Evolutionary conservation across 768 basidiomycete genomes (phyloP), one percentile per base, ranked within the genome.

Genomic region (Termitomyces sp.): DNA sequence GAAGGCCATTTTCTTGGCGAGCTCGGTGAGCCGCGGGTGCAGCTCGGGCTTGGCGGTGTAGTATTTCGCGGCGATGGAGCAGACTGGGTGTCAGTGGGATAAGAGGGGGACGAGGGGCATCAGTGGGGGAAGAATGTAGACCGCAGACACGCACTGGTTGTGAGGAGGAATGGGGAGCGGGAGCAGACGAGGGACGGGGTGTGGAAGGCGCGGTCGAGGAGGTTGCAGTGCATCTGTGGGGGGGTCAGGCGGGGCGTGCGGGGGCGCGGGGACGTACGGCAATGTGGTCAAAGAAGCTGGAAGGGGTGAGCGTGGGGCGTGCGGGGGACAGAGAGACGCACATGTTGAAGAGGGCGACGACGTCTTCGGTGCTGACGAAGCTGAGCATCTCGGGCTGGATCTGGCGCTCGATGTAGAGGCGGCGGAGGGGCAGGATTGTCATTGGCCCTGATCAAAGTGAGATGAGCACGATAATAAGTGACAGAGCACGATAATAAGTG

Each of bases 81-180:
- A 98, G 60, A 99, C 94, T 98, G 62, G 94, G 98, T 55, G 98
- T 79, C 43, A 98, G 73, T 74, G 98, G 97, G n/a, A n/a, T n/a
- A n/a, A n/a, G n/a, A n/a, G n/a, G n/a, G n/a, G n/a, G n/a, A n/a
- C n/a, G n/a, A n/a, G n/a, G n/a, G n/a, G n/a, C n/a, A n/a, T n/a
- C n/a, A n/a, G n/a, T n/a, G n/a, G n/a, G n/a, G n/a, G n/a, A n/a
- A n/a, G n/a, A n/a, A n/a, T n/a, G n/a, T n/a, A n/a, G n/a, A n/a
- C n/a, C n/a, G n/a, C n/a, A n/a, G n/a, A n/a, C n/a, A n/a, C n/a
- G 58, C 65, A 91, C 91, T 90, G 20, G 94, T 93, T 18, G 97
- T 98, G 55, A 98, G 80, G 48, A 99, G 73, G 74, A 99, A 98
- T 0, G 96, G 96, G 38, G 92, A 94, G 24, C 97, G 86, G 28